phyloP scores from a whole-genome alignment of 108 stramenopile genomes.

The Nannochloropsis salina region DNA sequence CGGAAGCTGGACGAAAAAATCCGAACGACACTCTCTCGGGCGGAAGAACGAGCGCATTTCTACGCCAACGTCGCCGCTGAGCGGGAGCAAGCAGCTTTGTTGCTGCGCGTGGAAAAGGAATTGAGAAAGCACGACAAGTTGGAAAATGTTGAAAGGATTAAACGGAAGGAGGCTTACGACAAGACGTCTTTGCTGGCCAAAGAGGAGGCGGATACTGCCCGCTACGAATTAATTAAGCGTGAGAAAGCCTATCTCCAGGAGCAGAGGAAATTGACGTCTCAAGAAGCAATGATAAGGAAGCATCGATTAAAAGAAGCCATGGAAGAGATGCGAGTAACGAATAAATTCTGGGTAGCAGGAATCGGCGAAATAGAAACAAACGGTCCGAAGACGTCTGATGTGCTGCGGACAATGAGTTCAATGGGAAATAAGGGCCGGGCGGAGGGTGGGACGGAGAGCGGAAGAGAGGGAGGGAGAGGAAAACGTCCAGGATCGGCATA shows the following conservation, averaged over 20 bases:
- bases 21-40: neutral
- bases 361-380: neutral
- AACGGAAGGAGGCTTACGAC: neutral
- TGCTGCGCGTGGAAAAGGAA: neutral
- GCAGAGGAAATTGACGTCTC: neutral
- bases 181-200: neutral
- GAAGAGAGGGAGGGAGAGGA: neutral
- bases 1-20: neutral
- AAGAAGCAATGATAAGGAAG: conserved; percentile 7
- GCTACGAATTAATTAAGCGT: neutral
- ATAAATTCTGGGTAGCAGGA: neutral
- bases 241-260: neutral
- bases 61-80: neutral
- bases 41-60: neutral
- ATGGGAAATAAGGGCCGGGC: neutral
- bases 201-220: neutral
- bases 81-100: neutral
- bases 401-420: neutral
- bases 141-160: neutral
- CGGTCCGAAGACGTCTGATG: neutral
- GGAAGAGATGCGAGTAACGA: neutral
- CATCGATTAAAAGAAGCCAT: neutral
- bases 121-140: neutral
- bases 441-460: neutral
- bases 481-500: neutral